phyloP scores from a whole-genome alignment of 2,329 filamentous ascomycete genomes.

The Trichoderma koningiopsis region DNA sequence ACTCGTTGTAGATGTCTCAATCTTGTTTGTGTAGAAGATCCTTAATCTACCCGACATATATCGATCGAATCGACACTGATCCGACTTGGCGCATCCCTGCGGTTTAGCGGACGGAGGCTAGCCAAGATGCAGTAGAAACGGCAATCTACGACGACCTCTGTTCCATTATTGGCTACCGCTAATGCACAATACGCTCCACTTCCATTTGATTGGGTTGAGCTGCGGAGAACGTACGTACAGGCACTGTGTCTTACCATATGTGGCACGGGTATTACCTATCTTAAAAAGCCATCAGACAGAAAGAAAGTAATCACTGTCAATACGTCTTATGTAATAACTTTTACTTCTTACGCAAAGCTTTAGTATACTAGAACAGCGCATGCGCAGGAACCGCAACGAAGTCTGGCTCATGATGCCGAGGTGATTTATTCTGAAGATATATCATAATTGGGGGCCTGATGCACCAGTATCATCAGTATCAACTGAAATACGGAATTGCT shows the following conservation, averaged over 20 bases:
- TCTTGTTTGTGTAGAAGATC: neutral
- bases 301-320: neutral
- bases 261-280: neutral
- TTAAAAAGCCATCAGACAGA: neutral
- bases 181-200: neutral
- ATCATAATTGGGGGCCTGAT: neutral
- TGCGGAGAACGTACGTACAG: neutral
- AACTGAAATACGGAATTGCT: no score
- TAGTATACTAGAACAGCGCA: neutral
- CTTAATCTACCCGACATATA: neutral
- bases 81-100: neutral
- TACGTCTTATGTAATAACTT: neutral
- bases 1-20: neutral
- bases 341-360: neutral
- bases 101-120: neutral
- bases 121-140: neutral
- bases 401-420: neutral
- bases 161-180: neutral
- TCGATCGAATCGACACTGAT: neutral
- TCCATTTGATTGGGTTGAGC: neutral
- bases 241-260: neutral
- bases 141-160: constrained; percentile 9
- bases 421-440: neutral
- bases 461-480: no score
- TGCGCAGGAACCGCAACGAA: neutral